Base-by-base conservation (phyloP, 805 yeast species). In the Hanseniaspora meyeri region DNA sequence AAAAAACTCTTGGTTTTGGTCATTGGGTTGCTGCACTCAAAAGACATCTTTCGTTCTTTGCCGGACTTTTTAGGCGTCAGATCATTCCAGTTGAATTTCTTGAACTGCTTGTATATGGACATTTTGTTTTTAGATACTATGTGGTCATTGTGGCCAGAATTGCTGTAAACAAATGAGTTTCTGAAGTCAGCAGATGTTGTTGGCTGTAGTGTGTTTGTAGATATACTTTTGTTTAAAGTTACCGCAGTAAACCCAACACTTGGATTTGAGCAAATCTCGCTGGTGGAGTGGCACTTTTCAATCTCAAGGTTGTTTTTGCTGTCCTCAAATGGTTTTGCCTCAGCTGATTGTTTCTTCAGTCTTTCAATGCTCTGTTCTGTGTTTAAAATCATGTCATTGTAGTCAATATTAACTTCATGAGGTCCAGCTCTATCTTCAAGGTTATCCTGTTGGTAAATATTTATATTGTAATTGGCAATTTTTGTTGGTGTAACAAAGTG, bases 21-120 rank as follows among this genome's bases (percentile, higher is more conserved):
- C 12, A 32, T 14, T 12, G 17, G 20, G 17, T 34, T 32, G 16
- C n/a, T 24, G 38, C 36, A 17, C 19, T 46, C 49, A 46, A 46
- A 46, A 1, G 49, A 46, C 49, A 46, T 46, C 29, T 46, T 46
- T 34, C 49, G 19, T 46, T 46, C 49, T 12, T 19, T 34, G 3
- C 29, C 29, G 4, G 19, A 16, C 31, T 43, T 43, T 14, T 10
- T 45, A 9, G 49, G 43, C 2, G 43, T 37, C 16, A 38, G 16
- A 6, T 53, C 57, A 27, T 24, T 40, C 57, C 57, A 53, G 17
- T 39, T 53, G 9, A 53, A 53, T 11, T 39, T 53, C 24, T 53
- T 53, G 34, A 53, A 53, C n/a, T 53, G 57, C 17, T 53, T 53
- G 31, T 46, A 46, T 7, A 53, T 53, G 4, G 57, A 53, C 16